Base-by-base conservation (phyloP, 768 basidiomycete species). In the Termitomyces sp. region DNA sequence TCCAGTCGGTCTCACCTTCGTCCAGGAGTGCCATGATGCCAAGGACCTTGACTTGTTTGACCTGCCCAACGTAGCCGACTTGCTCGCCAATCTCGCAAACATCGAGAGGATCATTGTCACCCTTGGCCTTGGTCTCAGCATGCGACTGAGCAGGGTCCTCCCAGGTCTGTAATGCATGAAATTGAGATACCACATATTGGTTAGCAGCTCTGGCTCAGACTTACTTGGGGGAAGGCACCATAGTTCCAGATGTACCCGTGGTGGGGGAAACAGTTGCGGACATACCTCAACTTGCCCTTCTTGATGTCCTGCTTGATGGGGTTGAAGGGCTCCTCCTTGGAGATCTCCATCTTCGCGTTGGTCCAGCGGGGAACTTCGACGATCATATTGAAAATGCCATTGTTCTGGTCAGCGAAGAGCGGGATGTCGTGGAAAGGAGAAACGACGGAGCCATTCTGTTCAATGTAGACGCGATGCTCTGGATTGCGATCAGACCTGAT, bases 211-310 rank as follows among this genome's bases (percentile, higher is more conserved):
- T 27, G 50, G 8, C 17, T 32, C 5, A n/a, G 19, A 41, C 84
- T 47, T 55, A 88, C 94, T 84, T 96, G 94, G 59, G 96, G 96
- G 85, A 99, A 97, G 58, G 95, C 94, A 67, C 96, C 96, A 69
- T 99, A 99, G 82, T 99, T 99, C 97, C 97, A 99, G 80, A 99
- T 94, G 81, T 98, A 95, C 37, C 97, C 96, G 71, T 98, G 95
- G 80, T 99, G 97, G 64, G 97, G 97, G 90, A 99, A 99, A 76
- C 97, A 98, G 83, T 98, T 98, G 76, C 97, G 89, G 64, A 99
- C 97, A 74, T 81, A 98, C 66, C 97, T 91, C 72, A 98, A 77
- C 68, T 89, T 91, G 67, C 93, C 93, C 76, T 92, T 94, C 79
- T 97, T 98, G 73, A 91, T 88, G 72, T 98, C 96, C 78, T 99